Base-by-base conservation (phyloP, 192 early-diverging fungal genomes). In the Mortierella hygrophila region DNA sequence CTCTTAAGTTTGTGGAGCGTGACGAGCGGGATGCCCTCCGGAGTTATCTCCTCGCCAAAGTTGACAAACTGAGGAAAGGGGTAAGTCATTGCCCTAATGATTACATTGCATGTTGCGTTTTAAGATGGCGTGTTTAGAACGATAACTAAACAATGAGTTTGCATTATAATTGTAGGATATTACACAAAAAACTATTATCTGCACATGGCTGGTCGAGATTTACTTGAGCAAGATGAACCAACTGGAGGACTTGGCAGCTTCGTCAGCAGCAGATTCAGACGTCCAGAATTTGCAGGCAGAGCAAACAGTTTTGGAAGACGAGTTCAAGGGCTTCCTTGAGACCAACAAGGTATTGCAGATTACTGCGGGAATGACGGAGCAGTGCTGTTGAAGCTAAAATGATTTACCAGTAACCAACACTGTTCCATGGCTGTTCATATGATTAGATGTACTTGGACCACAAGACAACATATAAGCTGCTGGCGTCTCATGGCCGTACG, bases 121-220 rank as follows among this genome's bases (percentile, higher is more conserved):
- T 16, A 46, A 75, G 52, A 9, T 63, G 16, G 46, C 69, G 2
- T 52, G 49, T 63, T 68, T n/a, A 44, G 11, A 10, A 41, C 49
- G 18, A 8, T 83, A n/a, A 21, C 41, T 71, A 42, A 73, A 15
- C 11, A 65, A 65, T 29, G 26, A 65, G 8, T 29, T 11, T 65
- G 13, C 55, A 9, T 32, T 65, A 0, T 32, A 8, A 26, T 37
- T 37, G 16, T 89, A 97, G 93, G 96, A 96, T 83, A 88, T 88
- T 16, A 97, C 94, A 10, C 97, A 99, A 88, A 92, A 90, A 47
- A 94, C 92, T 18, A 92, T 98, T 38, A 77, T 98, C 10, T 91
- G 93, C 1, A 97, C 95, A 65, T 99, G 97, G 97, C 91, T 98
- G 21, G 89, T 97, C 21, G 98, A 99, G 82, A 93, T 98, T 38